phyloP scores from a whole-genome alignment of 2,329 filamentous ascomycete species.

The Akanthomyces dipterigenus region DNA sequence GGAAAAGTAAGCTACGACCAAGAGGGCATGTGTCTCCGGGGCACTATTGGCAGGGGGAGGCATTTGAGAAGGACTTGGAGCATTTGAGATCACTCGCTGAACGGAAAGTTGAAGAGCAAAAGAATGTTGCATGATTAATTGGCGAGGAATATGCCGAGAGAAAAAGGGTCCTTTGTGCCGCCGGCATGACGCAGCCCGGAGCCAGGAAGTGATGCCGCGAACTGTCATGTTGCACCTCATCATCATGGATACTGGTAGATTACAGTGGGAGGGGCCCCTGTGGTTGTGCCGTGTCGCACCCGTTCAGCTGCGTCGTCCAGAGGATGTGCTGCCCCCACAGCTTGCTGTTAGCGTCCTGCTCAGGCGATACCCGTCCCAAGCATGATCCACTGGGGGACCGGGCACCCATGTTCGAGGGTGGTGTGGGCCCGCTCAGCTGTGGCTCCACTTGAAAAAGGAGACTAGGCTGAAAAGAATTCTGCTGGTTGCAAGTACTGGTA shows the following conservation, averaged over 20 bases:
- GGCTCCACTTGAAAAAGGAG: background rate
- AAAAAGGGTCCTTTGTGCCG: background rate
- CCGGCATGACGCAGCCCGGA: background rate
- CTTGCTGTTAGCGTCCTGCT: background rate
- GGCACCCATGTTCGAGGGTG: background rate
- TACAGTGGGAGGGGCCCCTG: background rate
- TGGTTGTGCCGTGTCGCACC: background rate
- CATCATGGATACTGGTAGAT: background rate
- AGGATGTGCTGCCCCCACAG: background rate
- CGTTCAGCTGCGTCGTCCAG: background rate
- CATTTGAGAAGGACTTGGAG: background rate
- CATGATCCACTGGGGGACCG: conserved; percentile 1
- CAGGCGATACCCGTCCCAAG: conserved; percentile 8
- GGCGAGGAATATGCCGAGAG: no score
- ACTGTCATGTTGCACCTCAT: background rate
- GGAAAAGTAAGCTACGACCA: conserved; percentile 7
- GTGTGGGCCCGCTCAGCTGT: background rate
- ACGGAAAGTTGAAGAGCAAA: no score
- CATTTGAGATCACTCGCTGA: no score
- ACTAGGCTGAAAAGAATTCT: background rate
- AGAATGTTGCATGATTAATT: background rate
- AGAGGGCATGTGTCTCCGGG: background rate
- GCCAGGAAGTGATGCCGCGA: no score
- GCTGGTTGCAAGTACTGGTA: no score
- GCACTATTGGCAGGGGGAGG: background rate